Percentiles rank a stretch among this genome's conserved stretches.
Conservation (phyloP, 1,139 yeast genomes). For the Hemisphaericaspora subhashii region DNA sequence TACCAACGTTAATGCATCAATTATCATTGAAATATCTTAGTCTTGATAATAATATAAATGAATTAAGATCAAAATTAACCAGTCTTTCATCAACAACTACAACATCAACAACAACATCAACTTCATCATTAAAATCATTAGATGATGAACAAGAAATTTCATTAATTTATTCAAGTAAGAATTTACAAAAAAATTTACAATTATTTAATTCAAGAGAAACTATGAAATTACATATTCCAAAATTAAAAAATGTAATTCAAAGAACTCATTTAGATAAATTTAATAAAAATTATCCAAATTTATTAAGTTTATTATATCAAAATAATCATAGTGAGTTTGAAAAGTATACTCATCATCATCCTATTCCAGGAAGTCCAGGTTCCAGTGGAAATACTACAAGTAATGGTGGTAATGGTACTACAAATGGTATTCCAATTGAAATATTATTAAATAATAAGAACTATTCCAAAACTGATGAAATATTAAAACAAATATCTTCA, state of each 20-base stretch:
- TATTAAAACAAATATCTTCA: slow-evolving; percentile 45
- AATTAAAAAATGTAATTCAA: slow-evolving; percentile 55
- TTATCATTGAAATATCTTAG: slow-evolving; percentile 70
- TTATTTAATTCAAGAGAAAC: slow-evolving; percentile 79
- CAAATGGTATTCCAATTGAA: slow-evolving; percentile 41
- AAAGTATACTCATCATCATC: slow-evolving; percentile 2
- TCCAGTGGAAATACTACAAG: slow-evolving; percentile 20
- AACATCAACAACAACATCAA: slow-evolving; percentile 2
- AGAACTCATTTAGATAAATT: slow-evolving; percentile 49
- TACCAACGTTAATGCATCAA: slow-evolving; percentile 79
- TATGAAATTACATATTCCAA: slow-evolving; percentile 63
- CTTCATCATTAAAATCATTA: slow-evolving; percentile 10
- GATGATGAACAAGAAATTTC: slow-evolving; percentile 15
- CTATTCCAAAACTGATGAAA: slow-evolving; percentile 30
- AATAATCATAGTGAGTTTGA: slow-evolving; percentile 9
- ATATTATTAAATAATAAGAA: slow-evolving; percentile 29
- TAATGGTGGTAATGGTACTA: slow-evolving; percentile 9
- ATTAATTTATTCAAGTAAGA: slow-evolving; percentile 55
- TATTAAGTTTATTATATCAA: slow-evolving; percentile 32
- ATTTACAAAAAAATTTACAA: slow-evolving; percentile 69
- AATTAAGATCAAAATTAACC: slow-evolving; percentile 10
- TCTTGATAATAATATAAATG: slow-evolving; percentile 16
- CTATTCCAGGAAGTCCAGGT: background rate
- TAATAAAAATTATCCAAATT: slow-evolving; percentile 39
- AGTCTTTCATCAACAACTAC: background rate